Percentiles rank a stretch among this genome's conserved stretches.
Evolutionary conservation across 169 alveolate species (phyloP).

Genomic region (Plasmodium relictum): DNA sequence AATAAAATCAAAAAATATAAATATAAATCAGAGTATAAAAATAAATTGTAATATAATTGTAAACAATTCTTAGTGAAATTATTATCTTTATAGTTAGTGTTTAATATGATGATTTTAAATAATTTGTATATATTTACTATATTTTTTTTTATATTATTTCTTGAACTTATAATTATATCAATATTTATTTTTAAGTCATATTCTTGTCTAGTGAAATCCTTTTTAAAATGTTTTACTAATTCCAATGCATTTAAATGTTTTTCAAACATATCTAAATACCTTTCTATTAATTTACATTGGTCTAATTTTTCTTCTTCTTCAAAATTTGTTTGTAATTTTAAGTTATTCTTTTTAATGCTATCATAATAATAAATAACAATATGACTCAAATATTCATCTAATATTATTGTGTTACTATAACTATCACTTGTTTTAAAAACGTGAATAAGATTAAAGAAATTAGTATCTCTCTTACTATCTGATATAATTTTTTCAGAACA

Average conservation of each 20-base stretch:
- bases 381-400: constrained; percentile 31
- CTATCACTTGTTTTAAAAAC: constrained; percentile 4
- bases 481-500: neutral
- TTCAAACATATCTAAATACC: constrained; percentile 48
- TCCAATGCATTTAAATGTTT: constrained; percentile 61
- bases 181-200: constrained; percentile 30
- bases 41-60: constrained; percentile 55
- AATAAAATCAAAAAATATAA: constrained; percentile 45
- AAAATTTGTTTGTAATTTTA: neutral
- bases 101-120: constrained; percentile 27
- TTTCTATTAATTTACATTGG: constrained; percentile 6
- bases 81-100: constrained; percentile 36
- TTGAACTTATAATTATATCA: constrained; percentile 37
- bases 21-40: constrained; percentile 5
- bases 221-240: constrained; percentile 33
- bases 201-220: neutral
- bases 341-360: neutral
- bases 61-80: constrained; percentile 69
- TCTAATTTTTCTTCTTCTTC: neutral
- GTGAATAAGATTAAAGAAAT: constrained; percentile 4
- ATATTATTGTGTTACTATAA: neutral
- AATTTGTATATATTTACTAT: constrained; percentile 35
- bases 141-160: constrained; percentile 16
- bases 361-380: constrained; percentile 17
- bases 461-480: too few relatives aligned